These are phyloP conservation scores for Plectranthus barbatus DNA, from an alignment of 257 asterid genomes.

Conservation along the genomic window DNA sequence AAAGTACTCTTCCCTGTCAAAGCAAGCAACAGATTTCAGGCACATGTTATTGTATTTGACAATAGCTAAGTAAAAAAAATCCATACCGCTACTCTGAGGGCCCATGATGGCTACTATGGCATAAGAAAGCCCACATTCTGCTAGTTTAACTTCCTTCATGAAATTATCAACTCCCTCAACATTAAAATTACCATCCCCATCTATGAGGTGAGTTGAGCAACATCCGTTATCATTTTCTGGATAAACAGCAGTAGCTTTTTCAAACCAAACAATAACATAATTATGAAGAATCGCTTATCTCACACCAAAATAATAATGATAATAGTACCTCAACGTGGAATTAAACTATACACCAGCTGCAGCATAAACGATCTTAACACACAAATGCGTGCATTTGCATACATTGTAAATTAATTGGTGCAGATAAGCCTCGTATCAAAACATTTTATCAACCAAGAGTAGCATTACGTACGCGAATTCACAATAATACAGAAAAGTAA, in stretches of 20 bases:
- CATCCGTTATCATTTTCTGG: slow-evolving; percentile 38
- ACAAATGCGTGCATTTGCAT: not conserved
- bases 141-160: slow-evolving; percentile 70
- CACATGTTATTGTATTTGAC: not conserved
- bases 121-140: slow-evolving; percentile 94
- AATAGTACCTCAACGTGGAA: not conserved
- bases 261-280: slow-evolving; percentile 5
- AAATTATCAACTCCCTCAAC: slow-evolving; percentile 63
- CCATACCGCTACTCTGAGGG: slow-evolving; percentile 97
- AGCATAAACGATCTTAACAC: not conserved
- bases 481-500: not conserved
- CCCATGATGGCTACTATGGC: slow-evolving; percentile 99
- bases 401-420: too few species aligned
- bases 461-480: not conserved
- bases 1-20: slow-evolving; percentile 91
- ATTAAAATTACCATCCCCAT: slow-evolving; percentile 86
- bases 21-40: slow-evolving; percentile 3
- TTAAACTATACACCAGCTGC: not conserved
- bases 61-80: not conserved
- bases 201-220: slow-evolving; percentile 92
- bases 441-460: not conserved
- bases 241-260: slow-evolving; percentile 12
- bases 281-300: not conserved
- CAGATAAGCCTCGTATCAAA: too few species aligned
- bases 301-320: too few species aligned